phyloP scores from a whole-genome alignment of 257 asterid genomes.

The Orobanche coerulescens region DNA sequence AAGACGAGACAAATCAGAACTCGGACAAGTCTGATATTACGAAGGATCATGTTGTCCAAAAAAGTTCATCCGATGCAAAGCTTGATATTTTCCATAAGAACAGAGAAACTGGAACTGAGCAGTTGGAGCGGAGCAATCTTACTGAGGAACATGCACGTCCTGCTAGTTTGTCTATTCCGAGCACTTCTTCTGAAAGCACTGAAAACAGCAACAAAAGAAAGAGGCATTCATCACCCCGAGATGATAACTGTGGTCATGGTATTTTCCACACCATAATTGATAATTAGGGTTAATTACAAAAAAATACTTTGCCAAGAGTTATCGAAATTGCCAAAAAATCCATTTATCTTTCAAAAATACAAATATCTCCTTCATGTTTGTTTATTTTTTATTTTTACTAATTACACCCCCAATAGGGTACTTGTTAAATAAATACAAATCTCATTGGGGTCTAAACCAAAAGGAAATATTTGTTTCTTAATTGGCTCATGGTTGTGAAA shows the following conservation, averaged over 20 bases:
- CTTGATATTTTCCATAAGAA: constrained; percentile 14
- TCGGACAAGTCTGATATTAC: constrained; percentile 12
- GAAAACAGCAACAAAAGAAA: constrained; percentile 55
- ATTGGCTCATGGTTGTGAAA: background rate
- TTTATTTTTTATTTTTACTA: background rate
- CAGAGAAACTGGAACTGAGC: constrained; percentile 32
- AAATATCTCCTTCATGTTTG: background rate
- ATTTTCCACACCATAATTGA: background rate
- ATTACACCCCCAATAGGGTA: too few relatives aligned
- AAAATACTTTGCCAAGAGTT: background rate
- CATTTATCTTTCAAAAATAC: background rate
- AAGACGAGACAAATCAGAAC: constrained; percentile 21
- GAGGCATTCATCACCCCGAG: constrained; percentile 28
- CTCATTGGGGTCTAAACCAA: too few relatives aligned
- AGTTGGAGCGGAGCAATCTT: constrained; percentile 47
- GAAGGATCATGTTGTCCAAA: constrained; percentile 5
- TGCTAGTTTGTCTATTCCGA: constrained; percentile 28
- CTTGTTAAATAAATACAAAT: too few relatives aligned
- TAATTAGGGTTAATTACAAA: background rate
- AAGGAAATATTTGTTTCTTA: too few relatives aligned
- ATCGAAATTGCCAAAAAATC: background rate
- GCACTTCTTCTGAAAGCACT: constrained; percentile 64
- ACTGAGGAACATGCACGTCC: constrained; percentile 51
- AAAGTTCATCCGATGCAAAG: constrained; percentile 11
- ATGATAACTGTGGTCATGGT: constrained; percentile 31